A percentile compares a stretch with the other conserved stretches of the same genome.
These are phyloP conservation scores for Dichomitus squalens DNA, from an alignment of 1,284 basidiomycete genomes.

Conservation along the genomic window DNA sequence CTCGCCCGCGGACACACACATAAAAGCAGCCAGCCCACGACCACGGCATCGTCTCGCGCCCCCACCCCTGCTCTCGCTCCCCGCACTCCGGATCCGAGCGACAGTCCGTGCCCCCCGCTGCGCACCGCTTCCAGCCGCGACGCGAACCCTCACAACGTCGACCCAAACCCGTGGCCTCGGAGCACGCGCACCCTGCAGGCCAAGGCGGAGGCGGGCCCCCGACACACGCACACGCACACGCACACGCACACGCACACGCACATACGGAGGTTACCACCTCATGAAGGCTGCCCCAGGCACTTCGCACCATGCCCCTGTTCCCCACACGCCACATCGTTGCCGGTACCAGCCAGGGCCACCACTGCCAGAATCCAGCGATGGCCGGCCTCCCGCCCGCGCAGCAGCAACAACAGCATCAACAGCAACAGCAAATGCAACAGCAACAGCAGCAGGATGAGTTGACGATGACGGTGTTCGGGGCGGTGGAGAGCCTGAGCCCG, in stretches of 20 bases:
- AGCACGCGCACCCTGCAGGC: not conserved
- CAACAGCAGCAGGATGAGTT: slow-evolving; percentile 50
- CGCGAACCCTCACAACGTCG: not conserved
- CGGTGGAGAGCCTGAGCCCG: slow-evolving; percentile 50
- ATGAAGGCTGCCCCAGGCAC: not conserved
- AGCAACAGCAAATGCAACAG: not conserved
- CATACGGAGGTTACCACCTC: not conserved
- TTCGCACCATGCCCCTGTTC: not conserved
- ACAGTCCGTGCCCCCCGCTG: not conserved
- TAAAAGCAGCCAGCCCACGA: too few relatives aligned
- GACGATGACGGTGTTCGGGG: slow-evolving; percentile 56
- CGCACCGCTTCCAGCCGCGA: not conserved
- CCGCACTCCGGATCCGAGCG: too few relatives aligned
- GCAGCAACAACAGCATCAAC: not conserved
- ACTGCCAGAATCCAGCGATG: slow-evolving; percentile 5
- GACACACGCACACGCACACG: not conserved
- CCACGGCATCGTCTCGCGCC: not conserved
- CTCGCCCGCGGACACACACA: too few relatives aligned
- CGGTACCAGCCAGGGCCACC: too few relatives aligned
- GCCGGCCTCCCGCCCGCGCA: slow-evolving; percentile 20
- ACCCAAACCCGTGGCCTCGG: not conserved
- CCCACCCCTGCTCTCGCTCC: not conserved
- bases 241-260: not conserved
- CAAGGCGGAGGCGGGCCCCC: not conserved
- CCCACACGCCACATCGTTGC: too few relatives aligned